Evolutionary conservation across 1,139 yeast genomes (phyloP), one percentile per base, ranked within the genome.

Genomic region (Blastobotrys capitulatus): DNA sequence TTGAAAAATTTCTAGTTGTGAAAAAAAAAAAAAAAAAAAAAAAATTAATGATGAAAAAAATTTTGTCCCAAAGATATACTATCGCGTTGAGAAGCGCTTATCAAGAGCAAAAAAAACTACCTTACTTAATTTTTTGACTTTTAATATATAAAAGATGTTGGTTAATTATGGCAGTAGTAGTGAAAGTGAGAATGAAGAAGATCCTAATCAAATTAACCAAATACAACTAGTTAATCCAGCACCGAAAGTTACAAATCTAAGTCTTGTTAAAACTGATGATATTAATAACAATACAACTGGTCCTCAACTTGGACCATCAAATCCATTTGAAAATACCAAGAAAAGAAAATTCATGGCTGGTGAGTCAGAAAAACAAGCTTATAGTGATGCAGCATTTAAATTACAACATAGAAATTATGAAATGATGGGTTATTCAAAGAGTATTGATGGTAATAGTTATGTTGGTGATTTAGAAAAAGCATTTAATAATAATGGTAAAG

Each of bases 361-460:
- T 0, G 56, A 58, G 29, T 65, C 72, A 0, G 69, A 71, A 39
- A 61, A 64, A 25, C 74, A 70, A 53, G 60, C 67, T 1, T 65
- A 69, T 47, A 76, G 76, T 55, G 71, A 66, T 4, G 63, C 70
- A 2, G 62, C 71, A 3, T 78, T 79, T 54, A 67, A 68, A 16
- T 53, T 61, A 2, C 74, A 72, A 48, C 72, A 74, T 49, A 63
- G 74, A 42, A 59, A 65, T 15, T 68, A 61, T 48, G 63, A 62
- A 36, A 50, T 57, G 40, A 49, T 60, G 22, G 68, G 69, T 6
- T 66, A 64, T 49, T 68, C 70, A 9, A 50, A 56, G 12, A 67
- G 62, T 48, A 68, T 69, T 4, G 51, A 61, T 8, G 38, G 38
- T 38, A 45, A 25, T 31, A 46, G 39, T 9, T 47, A 58, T 27